Conservation (phyloP, 305 asterid species). For the Lippia alba region DNA sequence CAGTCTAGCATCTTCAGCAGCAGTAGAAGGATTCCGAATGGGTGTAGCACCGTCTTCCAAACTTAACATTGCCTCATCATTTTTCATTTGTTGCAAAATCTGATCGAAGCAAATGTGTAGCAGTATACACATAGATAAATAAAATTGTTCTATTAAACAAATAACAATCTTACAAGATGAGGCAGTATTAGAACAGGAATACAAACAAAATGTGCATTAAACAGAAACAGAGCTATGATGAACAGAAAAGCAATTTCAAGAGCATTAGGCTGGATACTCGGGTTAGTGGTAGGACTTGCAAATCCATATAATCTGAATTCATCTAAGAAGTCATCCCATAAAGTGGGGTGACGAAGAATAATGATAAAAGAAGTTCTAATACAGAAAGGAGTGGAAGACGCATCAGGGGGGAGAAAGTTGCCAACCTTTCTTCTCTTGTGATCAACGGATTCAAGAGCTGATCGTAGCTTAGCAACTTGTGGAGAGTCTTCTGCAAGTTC, state of each 20-base stretch:
- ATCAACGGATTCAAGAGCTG: constrained; percentile 98
- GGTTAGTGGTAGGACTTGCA: constrained; percentile 20
- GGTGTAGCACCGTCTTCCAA: constrained; percentile 84
- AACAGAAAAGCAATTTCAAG: constrained; percentile 13
- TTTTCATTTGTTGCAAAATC: constrained; percentile 96
- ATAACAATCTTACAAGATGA: too few species aligned
- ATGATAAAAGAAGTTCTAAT: not conserved
- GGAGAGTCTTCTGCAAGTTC: constrained; percentile 91
- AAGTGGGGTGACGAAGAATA: too few species aligned
- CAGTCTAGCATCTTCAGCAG: constrained; percentile 96
- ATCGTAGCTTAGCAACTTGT: constrained; percentile 95
- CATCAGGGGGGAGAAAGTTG: constrained; percentile 22
- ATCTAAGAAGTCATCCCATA: not conserved
- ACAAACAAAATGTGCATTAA: not conserved
- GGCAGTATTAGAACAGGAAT: constrained; percentile 9
- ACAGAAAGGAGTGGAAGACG: not conserved
- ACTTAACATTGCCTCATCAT: constrained; percentile 70
- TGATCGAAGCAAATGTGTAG: constrained; percentile 41
- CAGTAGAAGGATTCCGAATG: constrained; percentile 90
- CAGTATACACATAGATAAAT: constrained; percentile 12
- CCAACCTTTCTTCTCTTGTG: constrained; percentile 97
- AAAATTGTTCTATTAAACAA: not conserved
- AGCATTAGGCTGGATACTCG: constrained; percentile 7
- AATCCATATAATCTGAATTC: not conserved
- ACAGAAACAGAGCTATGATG: constrained; percentile 6